These are phyloP conservation scores for Apostasia shenzhenica DNA, from an alignment of 106 monocot genomes.

Conservation along the genomic window DNA sequence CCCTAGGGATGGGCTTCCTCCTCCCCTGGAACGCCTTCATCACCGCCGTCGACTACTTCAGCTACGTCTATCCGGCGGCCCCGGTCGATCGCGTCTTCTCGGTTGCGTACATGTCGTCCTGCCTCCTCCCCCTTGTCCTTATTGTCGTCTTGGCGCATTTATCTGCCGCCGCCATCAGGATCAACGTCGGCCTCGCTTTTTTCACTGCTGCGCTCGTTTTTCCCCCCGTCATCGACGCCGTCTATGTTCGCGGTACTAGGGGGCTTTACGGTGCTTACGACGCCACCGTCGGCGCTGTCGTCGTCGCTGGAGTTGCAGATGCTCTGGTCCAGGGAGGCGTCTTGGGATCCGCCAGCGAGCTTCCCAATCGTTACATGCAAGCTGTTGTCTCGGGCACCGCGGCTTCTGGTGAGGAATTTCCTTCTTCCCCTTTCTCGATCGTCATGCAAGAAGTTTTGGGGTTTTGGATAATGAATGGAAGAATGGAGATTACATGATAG, in stretches of 20 bases:
- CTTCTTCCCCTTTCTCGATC: not conserved
- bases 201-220: slow-evolving; percentile 51
- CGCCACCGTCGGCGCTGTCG: slow-evolving; percentile 51
- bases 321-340: slow-evolving; percentile 77
- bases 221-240: slow-evolving; percentile 55
- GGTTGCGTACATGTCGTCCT: slow-evolving; percentile 68
- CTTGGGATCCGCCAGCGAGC: slow-evolving; percentile 70
- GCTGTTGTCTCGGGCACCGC: slow-evolving; percentile 78
- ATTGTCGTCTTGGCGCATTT: slow-evolving; percentile 51
- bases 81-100: slow-evolving; percentile 87
- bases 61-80: slow-evolving; percentile 73
- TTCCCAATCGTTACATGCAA: slow-evolving; percentile 90
- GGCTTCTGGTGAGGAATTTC: slow-evolving; percentile 48
- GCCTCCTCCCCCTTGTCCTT: slow-evolving; percentile 55
- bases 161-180: slow-evolving; percentile 36
- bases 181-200: slow-evolving; percentile 69
- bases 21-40: slow-evolving; percentile 98
- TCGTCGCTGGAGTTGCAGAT: slow-evolving; percentile 50
- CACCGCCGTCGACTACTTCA: slow-evolving; percentile 94
- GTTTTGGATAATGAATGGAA: not conserved
- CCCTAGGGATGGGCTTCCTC: slow-evolving; percentile 78
- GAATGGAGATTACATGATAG: not conserved
- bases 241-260: slow-evolving; percentile 35
- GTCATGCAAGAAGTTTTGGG: not conserved
- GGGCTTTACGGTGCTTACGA: slow-evolving; percentile 50